Percentiles rank a stretch among this genome's conserved stretches.
Conservation (phyloP, 208 protist genomes). For the Leishmania braziliensis region DNA sequence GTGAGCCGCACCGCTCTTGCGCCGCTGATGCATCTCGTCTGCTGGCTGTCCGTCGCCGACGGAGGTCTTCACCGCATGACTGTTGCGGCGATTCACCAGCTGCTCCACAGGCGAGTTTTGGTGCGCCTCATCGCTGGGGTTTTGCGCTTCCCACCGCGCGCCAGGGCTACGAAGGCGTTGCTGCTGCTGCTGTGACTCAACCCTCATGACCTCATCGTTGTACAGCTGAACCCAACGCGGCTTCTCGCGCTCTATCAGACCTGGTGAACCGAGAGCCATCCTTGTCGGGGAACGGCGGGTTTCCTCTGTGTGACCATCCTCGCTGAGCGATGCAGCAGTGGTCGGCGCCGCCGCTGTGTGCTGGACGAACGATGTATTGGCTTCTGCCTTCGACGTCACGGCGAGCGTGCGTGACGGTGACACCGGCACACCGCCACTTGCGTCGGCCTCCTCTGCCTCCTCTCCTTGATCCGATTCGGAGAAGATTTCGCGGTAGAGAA, state of each 20-base stretch:
- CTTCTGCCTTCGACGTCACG: not conserved
- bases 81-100: not conserved
- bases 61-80: not conserved
- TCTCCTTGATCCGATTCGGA: conserved; percentile 4
- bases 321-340: conserved; percentile 1
- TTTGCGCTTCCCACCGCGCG: conserved; percentile 15
- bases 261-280: not conserved
- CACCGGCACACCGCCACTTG: not conserved
- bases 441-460: not conserved
- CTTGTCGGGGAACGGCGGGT: not conserved
- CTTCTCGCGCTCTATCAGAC: conserved; percentile 27
- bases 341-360: not conserved
- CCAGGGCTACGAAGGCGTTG: not conserved
- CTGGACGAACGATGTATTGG: not conserved
- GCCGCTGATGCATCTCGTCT: not conserved
- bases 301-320: not conserved
- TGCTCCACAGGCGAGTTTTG: not conserved
- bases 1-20: not conserved
- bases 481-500: conserved; percentile 48
- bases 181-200: conserved; percentile 10
- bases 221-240: conserved; percentile 49
- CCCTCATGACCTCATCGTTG: conserved; percentile 31
- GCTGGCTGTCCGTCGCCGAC: not conserved
- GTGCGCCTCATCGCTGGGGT: not conserved
- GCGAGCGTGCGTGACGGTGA: not conserved